These are phyloP conservation scores for Septoria linicola DNA, from an alignment of 2,329 filamentous ascomycete species.

Conservation along the genomic window DNA sequence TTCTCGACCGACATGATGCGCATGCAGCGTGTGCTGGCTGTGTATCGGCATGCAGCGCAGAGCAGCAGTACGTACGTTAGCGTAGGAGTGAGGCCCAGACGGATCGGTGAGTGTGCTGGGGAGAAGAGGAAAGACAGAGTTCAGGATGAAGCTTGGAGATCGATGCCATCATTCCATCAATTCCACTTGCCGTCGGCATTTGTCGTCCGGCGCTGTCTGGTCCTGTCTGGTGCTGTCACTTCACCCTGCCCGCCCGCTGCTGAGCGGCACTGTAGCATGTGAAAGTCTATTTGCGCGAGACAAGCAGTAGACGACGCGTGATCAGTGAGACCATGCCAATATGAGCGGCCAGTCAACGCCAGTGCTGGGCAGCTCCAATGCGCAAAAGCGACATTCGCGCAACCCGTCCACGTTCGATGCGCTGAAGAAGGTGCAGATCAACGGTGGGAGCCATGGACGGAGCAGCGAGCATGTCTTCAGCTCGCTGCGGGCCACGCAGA, in stretches of 20 bases:
- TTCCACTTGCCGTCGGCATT: too few species aligned
- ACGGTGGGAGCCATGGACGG: constrained; percentile 24
- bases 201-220: neutral
- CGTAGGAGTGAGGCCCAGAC: too few species aligned
- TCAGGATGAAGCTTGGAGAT: neutral
- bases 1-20: too few species aligned
- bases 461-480: constrained; percentile 59
- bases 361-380: constrained; percentile 15
- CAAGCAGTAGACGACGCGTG: neutral
- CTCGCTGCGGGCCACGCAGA: constrained; percentile 75
- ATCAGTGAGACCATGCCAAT: neutral
- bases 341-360: constrained; percentile 31
- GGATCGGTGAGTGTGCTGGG: neutral
- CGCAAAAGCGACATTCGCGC: constrained; percentile 27
- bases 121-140: neutral
- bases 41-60: too few species aligned
- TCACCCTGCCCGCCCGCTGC: too few species aligned
- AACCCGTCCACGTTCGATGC: constrained; percentile 34
- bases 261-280: too few species aligned
- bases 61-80: too few species aligned
- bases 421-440: constrained; percentile 33
- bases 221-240: too few species aligned
- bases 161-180: neutral
- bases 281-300: neutral
- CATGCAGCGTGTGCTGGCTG: too few species aligned